A percentile compares a stretch with the other conserved stretches of the same genome.
These are phyloP conservation scores for Ottelia alismoides DNA, from an alignment of 106 monocot species.

Conservation along the genomic window DNA sequence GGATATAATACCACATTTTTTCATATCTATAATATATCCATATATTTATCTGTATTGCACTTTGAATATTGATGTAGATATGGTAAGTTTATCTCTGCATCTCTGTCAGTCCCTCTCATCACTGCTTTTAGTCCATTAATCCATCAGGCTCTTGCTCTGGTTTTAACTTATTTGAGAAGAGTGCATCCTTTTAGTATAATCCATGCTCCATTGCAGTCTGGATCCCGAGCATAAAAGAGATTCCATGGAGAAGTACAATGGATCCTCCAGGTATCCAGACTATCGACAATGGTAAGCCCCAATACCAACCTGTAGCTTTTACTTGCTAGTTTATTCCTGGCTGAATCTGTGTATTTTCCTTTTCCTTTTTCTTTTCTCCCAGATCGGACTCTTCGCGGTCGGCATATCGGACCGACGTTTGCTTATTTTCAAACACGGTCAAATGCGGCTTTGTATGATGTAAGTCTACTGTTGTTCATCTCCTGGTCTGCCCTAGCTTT, in stretches of 20 bases:
- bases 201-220: conserved; percentile 33
- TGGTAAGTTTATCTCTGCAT: not conserved
- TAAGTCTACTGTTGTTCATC: not conserved
- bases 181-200: not conserved
- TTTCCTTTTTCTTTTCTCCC: no score
- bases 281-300: not conserved
- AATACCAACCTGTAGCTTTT: not conserved
- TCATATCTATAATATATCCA: not conserved
- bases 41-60: not conserved
- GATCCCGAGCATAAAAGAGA: conserved; percentile 89
- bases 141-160: not conserved
- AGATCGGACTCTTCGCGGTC: no score
- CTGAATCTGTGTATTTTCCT: not conserved
- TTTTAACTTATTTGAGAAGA: not conserved
- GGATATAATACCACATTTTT: no score
- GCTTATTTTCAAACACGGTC: not conserved
- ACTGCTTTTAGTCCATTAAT: not conserved
- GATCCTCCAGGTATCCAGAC: conserved; percentile 37
- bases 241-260: conserved; percentile 80
- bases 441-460: not conserved
- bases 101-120: not conserved
- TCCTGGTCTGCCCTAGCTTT: no score
- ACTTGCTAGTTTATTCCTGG: not conserved
- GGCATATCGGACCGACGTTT: not conserved
- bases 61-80: not conserved